phyloP scores from a whole-genome alignment of 352 stramenopile genomes.

The Phytophthora capsici region DNA sequence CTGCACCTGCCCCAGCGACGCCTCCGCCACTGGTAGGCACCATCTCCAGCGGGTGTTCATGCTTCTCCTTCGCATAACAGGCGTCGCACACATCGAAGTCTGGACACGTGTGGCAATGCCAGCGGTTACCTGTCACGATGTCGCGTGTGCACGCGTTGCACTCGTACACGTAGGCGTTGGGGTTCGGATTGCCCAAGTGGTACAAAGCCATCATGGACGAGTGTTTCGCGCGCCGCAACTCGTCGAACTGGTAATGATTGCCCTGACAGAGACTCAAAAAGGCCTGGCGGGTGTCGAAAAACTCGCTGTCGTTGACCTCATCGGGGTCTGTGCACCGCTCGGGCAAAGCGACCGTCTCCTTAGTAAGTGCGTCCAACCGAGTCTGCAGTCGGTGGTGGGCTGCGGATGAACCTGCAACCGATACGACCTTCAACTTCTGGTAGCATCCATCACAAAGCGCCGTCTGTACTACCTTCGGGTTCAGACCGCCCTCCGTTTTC shows the following conservation, averaged over 20 bases:
- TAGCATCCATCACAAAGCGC: slow-evolving; percentile 85
- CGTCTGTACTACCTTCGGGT: slow-evolving; percentile 73
- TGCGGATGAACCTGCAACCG: slow-evolving; percentile 30
- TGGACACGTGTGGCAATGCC: slow-evolving; percentile 89
- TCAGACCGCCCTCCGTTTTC: slow-evolving; percentile 69
- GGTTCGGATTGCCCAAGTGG: slow-evolving; percentile 96
- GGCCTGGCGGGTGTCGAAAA: slow-evolving; percentile 96
- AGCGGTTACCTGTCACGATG: slow-evolving; percentile 86
- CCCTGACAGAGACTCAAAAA: slow-evolving; percentile 97
- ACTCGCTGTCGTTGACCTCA: slow-evolving; percentile 89
- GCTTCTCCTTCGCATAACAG: slow-evolving; percentile 87
- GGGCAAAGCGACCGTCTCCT: slow-evolving; percentile 64
- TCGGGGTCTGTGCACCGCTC: slow-evolving; percentile 83
- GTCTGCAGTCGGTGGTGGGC: slow-evolving; percentile 53
- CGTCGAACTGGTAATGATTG: slow-evolving; percentile 99
- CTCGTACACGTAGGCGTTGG: slow-evolving; percentile 88
- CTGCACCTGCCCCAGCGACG: slow-evolving; percentile 8
- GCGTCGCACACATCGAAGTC: slow-evolving; percentile 92
- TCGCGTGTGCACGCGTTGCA: slow-evolving; percentile 87
- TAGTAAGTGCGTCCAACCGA: slow-evolving; percentile 58
- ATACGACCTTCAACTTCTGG: slow-evolving; percentile 63
- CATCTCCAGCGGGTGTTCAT: slow-evolving; percentile 83
- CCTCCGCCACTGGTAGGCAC: slow-evolving; percentile 69
- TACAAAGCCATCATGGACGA: slow-evolving; percentile 99
- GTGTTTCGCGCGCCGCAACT: slow-evolving; percentile 98